These are phyloP conservation scores for Leishmania aethiopica DNA, from an alignment of 208 protist species.

Conservation along the genomic window DNA sequence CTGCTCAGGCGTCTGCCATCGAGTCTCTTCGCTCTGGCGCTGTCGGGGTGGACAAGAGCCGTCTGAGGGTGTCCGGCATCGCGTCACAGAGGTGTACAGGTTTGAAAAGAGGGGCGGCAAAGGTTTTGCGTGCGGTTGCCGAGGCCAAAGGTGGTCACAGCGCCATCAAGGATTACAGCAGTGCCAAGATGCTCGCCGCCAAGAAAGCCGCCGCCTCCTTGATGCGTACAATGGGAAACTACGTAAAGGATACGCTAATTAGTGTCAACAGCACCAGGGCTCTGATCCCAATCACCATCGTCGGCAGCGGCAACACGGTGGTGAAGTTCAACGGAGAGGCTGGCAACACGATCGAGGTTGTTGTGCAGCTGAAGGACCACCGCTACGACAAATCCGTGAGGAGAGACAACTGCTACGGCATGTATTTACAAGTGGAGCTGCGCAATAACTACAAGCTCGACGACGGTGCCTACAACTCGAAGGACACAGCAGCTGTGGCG, in stretches of 20 bases:
- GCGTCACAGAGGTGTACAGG: neutral
- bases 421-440: slow-evolving; percentile 49
- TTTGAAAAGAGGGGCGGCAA: neutral
- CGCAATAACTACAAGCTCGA: slow-evolving; percentile 4
- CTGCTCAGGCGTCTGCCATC: slow-evolving; percentile 3
- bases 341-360: slow-evolving; percentile 38
- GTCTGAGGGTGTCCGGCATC: neutral
- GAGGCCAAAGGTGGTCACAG: neutral
- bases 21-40: neutral
- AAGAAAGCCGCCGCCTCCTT: neutral
- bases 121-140: neutral
- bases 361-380: slow-evolving; percentile 48
- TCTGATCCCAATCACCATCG: slow-evolving; percentile 26
- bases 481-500: neutral
- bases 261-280: slow-evolving; percentile 4
- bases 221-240: neutral
- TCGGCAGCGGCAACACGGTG: slow-evolving; percentile 29
- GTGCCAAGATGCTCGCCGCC: neutral
- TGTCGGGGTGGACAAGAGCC: neutral
- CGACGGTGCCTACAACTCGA: neutral
- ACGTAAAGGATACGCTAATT: slow-evolving; percentile 6
- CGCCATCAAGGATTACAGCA: neutral
- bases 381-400: slow-evolving; percentile 48
- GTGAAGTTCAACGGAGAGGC: slow-evolving; percentile 38
- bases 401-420: slow-evolving; percentile 42